Evolutionary conservation across 139 green algal species (phyloP), one percentile per base, ranked within the genome.

Genomic region (Yamagishiella unicocca): DNA sequence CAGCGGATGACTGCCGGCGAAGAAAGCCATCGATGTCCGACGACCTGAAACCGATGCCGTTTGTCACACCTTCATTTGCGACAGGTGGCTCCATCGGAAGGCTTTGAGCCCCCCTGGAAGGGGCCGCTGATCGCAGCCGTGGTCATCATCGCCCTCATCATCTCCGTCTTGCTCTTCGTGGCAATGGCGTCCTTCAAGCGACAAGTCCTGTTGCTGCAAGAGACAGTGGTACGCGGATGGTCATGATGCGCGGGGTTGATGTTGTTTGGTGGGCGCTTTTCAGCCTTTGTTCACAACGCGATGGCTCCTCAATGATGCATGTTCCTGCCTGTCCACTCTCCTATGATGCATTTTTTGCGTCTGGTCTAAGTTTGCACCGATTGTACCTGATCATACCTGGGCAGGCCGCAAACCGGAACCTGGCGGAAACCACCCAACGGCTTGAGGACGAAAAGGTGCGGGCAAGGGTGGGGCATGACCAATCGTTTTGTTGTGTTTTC

Each of bases 391-490:
- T n/a, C n/a, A n/a, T n/a, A n/a, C n/a, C n/a, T n/a, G 12, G 12
- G 37, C 82, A 92, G 84, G 77, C 81, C 19, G 68, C 72, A 53
- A 92, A 92, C 45, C 38, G 46, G 1, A 66, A 88, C 25, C 88
- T 93, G 25, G 90, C 71, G 2, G 61, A 89, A 27, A 92, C 88
- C 6, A 93, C 90, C 0, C 21, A 55, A 21, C 87, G 86, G 74
- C 81, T 93, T 14, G 53, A 89, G 58, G 82, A 85, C 46, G 87
- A 90, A 67, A 93, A 93, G 87, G 78, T 85, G 78, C 55, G 58
- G 21, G 2, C 50, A 46, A 45, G 29, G 27, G 8, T 74, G n/a
- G 6, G 33, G n/a, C 24, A n/a, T 43, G 10, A 31, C 29, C 31
- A 46, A 31, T 43, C 6, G 10, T 74, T 27, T 42, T 21, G 31